Conservation (phyloP, 768 basidiomycete genomes). For the Mycena venus region DNA sequence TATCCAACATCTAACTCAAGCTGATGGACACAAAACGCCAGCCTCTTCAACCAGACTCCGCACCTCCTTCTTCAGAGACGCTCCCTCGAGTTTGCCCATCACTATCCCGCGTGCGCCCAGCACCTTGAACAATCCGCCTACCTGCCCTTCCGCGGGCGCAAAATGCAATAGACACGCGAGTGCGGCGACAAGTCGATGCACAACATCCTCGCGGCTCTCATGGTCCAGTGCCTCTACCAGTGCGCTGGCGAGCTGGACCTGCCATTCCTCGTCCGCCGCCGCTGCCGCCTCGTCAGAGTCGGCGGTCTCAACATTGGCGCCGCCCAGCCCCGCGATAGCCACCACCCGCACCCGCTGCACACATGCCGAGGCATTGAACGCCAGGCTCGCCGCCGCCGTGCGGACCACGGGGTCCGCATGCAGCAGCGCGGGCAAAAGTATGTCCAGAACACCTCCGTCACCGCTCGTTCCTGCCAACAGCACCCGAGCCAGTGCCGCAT, state of each 20-base stretch:
- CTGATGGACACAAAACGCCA: conserved; percentile 47
- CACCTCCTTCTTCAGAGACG: conserved; percentile 77
- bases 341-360: conserved; percentile 75
- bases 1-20: too few species aligned
- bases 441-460: conserved; percentile 55
- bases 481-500: conserved; percentile 57
- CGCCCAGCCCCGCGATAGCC: conserved; percentile 39
- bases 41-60: conserved; percentile 75
- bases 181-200: conserved; percentile 86
- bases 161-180: conserved; percentile 82
- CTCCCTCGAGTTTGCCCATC: conserved; percentile 65
- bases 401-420: conserved; percentile 77
- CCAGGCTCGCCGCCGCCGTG: conserved; percentile 85
- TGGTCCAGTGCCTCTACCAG: conserved; percentile 87
- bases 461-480: conserved; percentile 48
- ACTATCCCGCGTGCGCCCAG: conserved; percentile 72
- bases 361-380: conserved; percentile 79
- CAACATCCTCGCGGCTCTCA: conserved; percentile 82
- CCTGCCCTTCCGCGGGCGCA: conserved; percentile 76
- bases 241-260: conserved; percentile 86
- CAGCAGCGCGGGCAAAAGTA: conserved; percentile 78
- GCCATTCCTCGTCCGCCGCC: conserved; percentile 83
- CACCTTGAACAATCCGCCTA: conserved; percentile 75
- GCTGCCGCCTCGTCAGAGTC: conserved; percentile 49
- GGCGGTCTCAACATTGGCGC: conserved; percentile 40